Evolutionary conservation across 2,329 filamentous ascomycete genomes (phyloP).

Genomic region (Colletotrichum caudatum): DNA sequence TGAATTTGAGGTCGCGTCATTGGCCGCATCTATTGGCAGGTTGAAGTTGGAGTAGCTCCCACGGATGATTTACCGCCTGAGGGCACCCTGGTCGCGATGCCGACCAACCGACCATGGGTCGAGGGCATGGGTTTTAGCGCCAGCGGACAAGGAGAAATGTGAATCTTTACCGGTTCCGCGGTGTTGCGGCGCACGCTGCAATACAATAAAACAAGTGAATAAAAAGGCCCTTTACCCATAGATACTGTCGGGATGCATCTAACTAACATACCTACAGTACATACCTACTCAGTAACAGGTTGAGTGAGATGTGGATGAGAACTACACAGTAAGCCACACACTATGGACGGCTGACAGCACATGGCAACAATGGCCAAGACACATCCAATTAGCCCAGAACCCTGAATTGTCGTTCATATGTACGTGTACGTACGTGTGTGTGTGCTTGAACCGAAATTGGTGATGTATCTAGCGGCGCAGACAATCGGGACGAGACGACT

Average conservation of each 20-base stretch:
- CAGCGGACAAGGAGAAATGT: slow-evolving; percentile 17
- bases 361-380: background rate
- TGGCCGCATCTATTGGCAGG: slow-evolving; percentile 23
- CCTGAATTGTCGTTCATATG: too few relatives aligned
- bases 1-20: slow-evolving; percentile 20
- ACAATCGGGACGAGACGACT: slow-evolving; percentile 3
- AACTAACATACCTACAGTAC: too few relatives aligned
- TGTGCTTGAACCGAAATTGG: background rate
- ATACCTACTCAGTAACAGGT: background rate
- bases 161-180: slow-evolving; percentile 1
- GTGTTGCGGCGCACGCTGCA: slow-evolving; percentile 8
- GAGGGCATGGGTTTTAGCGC: slow-evolving; percentile 29
- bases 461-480: background rate
- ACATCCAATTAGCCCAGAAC: background rate
- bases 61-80: slow-evolving; percentile 17
- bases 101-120: slow-evolving; percentile 14
- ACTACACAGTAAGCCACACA: background rate
- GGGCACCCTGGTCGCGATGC: slow-evolving; percentile 10
- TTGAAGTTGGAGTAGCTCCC: slow-evolving; percentile 9
- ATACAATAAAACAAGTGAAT: too few relatives aligned
- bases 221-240: background rate
- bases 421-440: background rate
- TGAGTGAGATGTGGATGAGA: too few relatives aligned
- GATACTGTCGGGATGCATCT: background rate
- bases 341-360: background rate